Evolutionary conservation across 352 stramenopile genomes (phyloP).

Genomic region (Pythium myriotylum): DNA sequence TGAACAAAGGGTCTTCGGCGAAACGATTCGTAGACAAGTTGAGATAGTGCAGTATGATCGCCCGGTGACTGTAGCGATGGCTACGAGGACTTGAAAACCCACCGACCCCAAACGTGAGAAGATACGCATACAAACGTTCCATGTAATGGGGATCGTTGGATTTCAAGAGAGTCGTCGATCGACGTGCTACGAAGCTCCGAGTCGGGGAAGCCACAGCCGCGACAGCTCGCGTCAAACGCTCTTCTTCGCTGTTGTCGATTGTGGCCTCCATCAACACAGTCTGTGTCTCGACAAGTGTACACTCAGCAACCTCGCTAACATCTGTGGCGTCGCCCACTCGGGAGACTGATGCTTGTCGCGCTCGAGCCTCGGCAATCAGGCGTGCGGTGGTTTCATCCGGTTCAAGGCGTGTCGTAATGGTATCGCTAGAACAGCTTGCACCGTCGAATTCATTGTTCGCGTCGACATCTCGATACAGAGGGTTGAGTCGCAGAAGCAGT

Average conservation of each 20-base stretch:
- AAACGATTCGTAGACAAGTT: conserved; percentile 29
- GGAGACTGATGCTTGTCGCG: conserved; percentile 6
- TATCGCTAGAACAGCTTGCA: not conserved
- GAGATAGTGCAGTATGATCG: conserved; percentile 33
- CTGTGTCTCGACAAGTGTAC: conserved; percentile 16
- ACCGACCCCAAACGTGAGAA: conserved; percentile 29
- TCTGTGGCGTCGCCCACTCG: not conserved
- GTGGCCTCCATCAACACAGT: conserved; percentile 27
- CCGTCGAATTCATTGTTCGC: not conserved
- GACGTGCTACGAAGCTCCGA: not conserved
- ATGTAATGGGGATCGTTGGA: conserved; percentile 23
- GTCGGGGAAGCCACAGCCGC: not conserved
- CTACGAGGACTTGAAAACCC: conserved; percentile 14
- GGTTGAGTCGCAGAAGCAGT: conserved; percentile 21
- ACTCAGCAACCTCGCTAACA: not conserved
- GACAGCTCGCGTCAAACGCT: conserved; percentile 10
- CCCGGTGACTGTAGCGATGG: conserved; percentile 24
- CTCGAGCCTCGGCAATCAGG: conserved; percentile 4
- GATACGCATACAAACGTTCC: conserved; percentile 26
- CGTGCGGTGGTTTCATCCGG: not conserved
- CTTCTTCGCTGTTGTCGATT: not conserved
- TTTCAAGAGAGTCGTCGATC: conserved; percentile 17
- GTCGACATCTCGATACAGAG: conserved; percentile 16
- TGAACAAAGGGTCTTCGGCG: conserved; percentile 30
- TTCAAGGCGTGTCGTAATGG: conserved; percentile 7